Conservation (phyloP, 1,284 basidiomycete species). For the Ceratobasidium sp. region DNA sequence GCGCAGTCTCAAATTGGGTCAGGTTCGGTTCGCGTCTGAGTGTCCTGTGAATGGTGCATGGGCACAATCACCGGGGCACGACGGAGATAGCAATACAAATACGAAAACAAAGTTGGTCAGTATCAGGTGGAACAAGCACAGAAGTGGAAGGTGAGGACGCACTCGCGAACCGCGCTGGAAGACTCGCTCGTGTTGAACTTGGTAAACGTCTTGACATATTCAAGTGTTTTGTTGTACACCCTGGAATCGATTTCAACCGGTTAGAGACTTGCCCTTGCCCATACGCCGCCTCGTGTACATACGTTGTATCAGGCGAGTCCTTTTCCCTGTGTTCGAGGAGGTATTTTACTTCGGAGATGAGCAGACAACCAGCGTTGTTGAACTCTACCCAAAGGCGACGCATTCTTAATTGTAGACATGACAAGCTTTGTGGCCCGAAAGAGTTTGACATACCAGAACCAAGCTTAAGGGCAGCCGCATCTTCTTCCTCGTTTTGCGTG, state of each 20-base stretch:
- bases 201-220: slow-evolving; percentile 90
- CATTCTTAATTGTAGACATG: too few species aligned
- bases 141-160: slow-evolving; percentile 54
- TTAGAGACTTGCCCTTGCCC: too few species aligned
- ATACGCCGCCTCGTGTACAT: slow-evolving; percentile 55
- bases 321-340: slow-evolving; percentile 82
- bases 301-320: slow-evolving; percentile 85
- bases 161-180: slow-evolving; percentile 90
- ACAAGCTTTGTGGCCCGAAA: background rate
- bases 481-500: slow-evolving; percentile 47
- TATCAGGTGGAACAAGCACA: too few species aligned
- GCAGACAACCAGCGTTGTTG: slow-evolving; percentile 88
- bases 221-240: slow-evolving; percentile 91
- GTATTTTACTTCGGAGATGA: slow-evolving; percentile 92
- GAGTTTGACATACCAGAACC: slow-evolving; percentile 36
- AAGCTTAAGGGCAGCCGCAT: slow-evolving; percentile 48
- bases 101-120: too few species aligned
- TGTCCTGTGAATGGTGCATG: slow-evolving; percentile 60
- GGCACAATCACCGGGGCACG: too few species aligned
- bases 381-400: slow-evolving; percentile 68
- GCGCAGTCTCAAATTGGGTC: slow-evolving; percentile 91
- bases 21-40: slow-evolving; percentile 77
- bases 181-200: slow-evolving; percentile 90
- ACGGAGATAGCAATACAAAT: too few species aligned
- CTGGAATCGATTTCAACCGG: slow-evolving; percentile 56